Conservation (phyloP, 805 yeast species). For the Wickerhamomyces xylosicus region DNA sequence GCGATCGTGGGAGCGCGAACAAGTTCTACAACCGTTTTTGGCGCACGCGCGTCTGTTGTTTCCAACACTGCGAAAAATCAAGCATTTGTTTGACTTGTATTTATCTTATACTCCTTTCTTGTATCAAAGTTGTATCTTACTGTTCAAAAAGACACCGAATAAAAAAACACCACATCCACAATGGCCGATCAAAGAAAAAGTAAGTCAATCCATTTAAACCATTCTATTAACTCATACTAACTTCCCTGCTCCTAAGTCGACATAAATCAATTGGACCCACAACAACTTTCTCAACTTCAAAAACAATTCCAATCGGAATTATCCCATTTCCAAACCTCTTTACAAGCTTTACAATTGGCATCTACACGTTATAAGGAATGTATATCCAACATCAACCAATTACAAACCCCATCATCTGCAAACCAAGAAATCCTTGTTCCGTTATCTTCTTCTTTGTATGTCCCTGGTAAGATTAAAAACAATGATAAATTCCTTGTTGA, state of each 20-base stretch:
- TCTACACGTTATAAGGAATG: constrained; percentile 77
- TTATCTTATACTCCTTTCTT: no score
- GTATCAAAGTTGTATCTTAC: no score
- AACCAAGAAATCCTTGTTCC: constrained; percentile 66
- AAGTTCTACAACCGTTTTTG: no score
- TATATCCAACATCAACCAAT: constrained; percentile 51
- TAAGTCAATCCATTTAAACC: no score
- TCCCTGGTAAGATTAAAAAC: constrained; percentile 70
- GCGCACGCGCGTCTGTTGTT: no score
- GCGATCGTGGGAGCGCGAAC: no score
- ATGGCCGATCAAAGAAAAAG: constrained; percentile 8
- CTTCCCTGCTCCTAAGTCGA: constrained; percentile 35
- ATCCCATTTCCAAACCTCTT: constrained; percentile 75
- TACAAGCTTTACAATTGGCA: constrained; percentile 76
- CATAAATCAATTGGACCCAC: constrained; percentile 61
- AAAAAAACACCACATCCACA: neutral
- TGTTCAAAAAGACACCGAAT: no score
- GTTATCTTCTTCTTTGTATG: constrained; percentile 76
- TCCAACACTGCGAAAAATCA: no score
- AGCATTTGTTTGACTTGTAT: no score
- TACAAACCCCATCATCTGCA: constrained; percentile 31
- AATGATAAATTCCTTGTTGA: constrained; percentile 74
- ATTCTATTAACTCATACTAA: neutral
- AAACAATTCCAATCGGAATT: constrained; percentile 77
- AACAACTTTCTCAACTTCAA: constrained; percentile 77